Conservation (phyloP, 2,329 filamentous ascomycete genomes). For the Furcasterigmium sp. region DNA sequence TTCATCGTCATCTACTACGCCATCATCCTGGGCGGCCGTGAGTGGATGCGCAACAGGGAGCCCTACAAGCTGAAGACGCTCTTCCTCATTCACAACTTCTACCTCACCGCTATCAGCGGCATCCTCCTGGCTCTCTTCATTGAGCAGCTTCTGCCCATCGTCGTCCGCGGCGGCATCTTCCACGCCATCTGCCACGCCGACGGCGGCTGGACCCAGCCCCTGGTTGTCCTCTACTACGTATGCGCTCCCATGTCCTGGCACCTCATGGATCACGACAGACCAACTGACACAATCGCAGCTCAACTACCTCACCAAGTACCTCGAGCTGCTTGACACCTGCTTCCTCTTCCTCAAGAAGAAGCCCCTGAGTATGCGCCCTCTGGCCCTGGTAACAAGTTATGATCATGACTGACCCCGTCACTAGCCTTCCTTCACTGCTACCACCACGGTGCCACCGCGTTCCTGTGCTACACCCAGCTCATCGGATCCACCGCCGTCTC, state of each 20-base stretch:
- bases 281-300: constrained; percentile 48
- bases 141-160: constrained; percentile 83
- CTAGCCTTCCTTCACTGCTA: constrained; percentile 95
- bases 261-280: not conserved
- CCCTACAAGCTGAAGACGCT: constrained; percentile 81
- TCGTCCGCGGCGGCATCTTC: constrained; percentile 79
- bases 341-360: constrained; percentile 99
- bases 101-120: constrained; percentile 80
- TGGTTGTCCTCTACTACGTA: constrained; percentile 97
- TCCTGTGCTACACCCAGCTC: constrained; percentile 96
- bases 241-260: constrained; percentile 29
- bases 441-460: constrained; percentile 93
- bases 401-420: constrained; percentile 20
- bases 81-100: constrained; percentile 96
- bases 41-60: constrained; percentile 82
- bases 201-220: constrained; percentile 89
- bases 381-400: not conserved
- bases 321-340: constrained; percentile 90
- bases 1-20: constrained; percentile 87
- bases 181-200: constrained; percentile 75
- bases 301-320: constrained; percentile 97
- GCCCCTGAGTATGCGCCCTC: constrained; percentile 65
- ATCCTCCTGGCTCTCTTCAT: constrained; percentile 78
- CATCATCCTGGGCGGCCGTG: constrained; percentile 87
- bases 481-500: constrained; percentile 89